Percentiles rank a stretch among this genome's conserved stretches.
Conservation (phyloP, 345 rosid genomes). For the Citrus hindsii region DNA sequence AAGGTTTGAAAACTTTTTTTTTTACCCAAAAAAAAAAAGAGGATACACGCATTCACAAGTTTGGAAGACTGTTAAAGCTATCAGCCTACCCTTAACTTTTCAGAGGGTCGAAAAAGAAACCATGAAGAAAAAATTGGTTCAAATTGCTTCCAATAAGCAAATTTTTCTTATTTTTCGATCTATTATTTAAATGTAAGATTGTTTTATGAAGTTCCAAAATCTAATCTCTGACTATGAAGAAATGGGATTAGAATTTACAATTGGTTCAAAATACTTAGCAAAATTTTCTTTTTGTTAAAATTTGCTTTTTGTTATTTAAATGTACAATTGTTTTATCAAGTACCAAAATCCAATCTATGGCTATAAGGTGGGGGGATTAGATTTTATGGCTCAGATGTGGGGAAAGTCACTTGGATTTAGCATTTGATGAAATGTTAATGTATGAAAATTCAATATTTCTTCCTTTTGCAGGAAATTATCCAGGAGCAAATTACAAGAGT, state of each 20-base stretch:
- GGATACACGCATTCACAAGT: too few relatives aligned
- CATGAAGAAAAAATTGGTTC: background rate
- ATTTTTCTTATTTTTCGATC: too few relatives aligned
- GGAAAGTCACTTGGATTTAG: background rate
- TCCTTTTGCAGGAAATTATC: constrained; percentile 64
- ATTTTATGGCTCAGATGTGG: background rate
- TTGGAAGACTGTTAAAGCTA: too few relatives aligned
- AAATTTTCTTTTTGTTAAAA: background rate
- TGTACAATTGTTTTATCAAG: too few relatives aligned
- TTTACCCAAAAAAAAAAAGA: too few relatives aligned
- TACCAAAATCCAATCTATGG: too few relatives aligned
- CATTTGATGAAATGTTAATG: background rate
- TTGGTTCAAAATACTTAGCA: background rate
- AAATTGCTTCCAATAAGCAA: background rate
- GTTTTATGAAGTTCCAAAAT: too few relatives aligned
- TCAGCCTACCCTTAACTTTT: background rate
- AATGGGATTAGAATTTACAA: too few relatives aligned
- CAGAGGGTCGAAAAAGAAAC: background rate
- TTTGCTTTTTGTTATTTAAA: background rate
- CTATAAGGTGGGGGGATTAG: background rate
- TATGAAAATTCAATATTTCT: background rate
- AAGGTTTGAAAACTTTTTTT: background rate
- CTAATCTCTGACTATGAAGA: too few relatives aligned
- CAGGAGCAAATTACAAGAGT: constrained; percentile 99
- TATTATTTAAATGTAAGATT: background rate